Base-by-base conservation (phyloP, 2,329 filamentous ascomycete species). In the Colletotrichum gloeosporioides region DNA sequence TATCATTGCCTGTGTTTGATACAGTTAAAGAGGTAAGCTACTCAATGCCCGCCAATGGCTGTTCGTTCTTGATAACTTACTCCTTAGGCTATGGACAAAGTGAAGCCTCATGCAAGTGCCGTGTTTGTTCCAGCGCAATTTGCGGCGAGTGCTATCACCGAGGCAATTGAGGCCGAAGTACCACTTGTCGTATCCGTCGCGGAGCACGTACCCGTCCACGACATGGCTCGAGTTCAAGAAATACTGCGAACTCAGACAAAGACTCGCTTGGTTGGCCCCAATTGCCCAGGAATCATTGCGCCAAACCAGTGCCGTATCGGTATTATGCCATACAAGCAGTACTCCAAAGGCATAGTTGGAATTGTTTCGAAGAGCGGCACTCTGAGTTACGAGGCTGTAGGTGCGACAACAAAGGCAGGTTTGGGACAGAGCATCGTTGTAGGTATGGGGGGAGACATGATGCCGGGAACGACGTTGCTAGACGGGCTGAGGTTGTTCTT, bases 341-440 rank as follows among this genome's bases (percentile, higher is more conserved):
- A 86, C 31, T 76, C 71, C 2, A 89, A 91, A 1, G 95, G 94
- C 1, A 90, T 91, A 73, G 87, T 96, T 27, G 94, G 94, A 3
- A 94, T 96, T 71, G 91, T 95, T 4, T 93, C 94, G n/a, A 96
- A 95, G 82, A 95, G 93, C 1, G 95, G 94, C 1, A 96, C 95
- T 0, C 85, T 96, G 55, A 95, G 93, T 77, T 96, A 96, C 80
- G 95, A 96, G 82, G 92, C 94, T 3, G 94, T 96, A 1, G 94
- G 93, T 0, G 93, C 93, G 2, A 92, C 95, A 29, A 95, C 93
- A 8, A 88, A 92, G 77, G 92, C 91, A n/a, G 94, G 94, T 0
- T 86, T 96, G 1, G 95, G 95, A 0, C 95, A 96, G 83, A 95
- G 93, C 80, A 85, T 96, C 8, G 94, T 94, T 57, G 92, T 96